Evolutionary conservation across 805 yeast species (phyloP).

Genomic region (Saccharomycopsis amapae): DNA sequence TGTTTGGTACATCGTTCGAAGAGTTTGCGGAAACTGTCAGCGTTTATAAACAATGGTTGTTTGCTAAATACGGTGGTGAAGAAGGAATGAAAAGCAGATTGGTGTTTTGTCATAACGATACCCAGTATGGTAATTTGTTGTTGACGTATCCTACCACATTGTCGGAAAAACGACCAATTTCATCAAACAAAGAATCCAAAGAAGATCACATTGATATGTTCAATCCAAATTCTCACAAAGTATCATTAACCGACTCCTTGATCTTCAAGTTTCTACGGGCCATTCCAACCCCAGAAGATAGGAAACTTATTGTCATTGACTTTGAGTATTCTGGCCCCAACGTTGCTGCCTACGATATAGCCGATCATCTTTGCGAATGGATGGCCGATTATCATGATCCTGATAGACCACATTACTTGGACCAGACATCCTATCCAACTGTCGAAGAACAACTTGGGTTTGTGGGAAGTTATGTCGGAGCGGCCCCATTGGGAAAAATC

Average conservation of each 20-base stretch:
- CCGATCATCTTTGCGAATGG: slow-evolving; percentile 95
- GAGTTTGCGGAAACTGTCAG: slow-evolving; percentile 42
- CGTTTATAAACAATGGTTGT: slow-evolving; percentile 59
- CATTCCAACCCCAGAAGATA: slow-evolving; percentile 54
- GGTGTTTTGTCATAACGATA: slow-evolving; percentile 91
- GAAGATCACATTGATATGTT: background rate
- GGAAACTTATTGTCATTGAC: slow-evolving; percentile 84
- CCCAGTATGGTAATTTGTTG: slow-evolving; percentile 90
- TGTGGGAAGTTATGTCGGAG: slow-evolving; percentile 57
- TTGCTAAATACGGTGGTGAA: slow-evolving; percentile 34
- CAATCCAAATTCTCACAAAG: background rate
- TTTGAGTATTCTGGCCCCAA: slow-evolving; percentile 94
- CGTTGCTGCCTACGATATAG: slow-evolving; percentile 81
- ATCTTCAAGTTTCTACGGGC: too few relatives aligned
- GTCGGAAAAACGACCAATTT: too few relatives aligned
- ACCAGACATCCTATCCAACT: slow-evolving; percentile 55
- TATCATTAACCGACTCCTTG: too few relatives aligned
- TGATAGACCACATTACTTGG: slow-evolving; percentile 44
- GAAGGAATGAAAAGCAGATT: slow-evolving; percentile 40
- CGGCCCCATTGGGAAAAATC: background rate
- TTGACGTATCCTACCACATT: slow-evolving; percentile 42
- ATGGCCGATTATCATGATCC: slow-evolving; percentile 85
- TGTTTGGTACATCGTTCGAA: slow-evolving; percentile 42
- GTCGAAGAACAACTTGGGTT: slow-evolving; percentile 62
- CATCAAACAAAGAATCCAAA: slow-evolving; percentile 33